Evolutionary conservation across 495 filamentous ascomycete genomes (phyloP).

Genomic region (Penicillium coffeae): DNA sequence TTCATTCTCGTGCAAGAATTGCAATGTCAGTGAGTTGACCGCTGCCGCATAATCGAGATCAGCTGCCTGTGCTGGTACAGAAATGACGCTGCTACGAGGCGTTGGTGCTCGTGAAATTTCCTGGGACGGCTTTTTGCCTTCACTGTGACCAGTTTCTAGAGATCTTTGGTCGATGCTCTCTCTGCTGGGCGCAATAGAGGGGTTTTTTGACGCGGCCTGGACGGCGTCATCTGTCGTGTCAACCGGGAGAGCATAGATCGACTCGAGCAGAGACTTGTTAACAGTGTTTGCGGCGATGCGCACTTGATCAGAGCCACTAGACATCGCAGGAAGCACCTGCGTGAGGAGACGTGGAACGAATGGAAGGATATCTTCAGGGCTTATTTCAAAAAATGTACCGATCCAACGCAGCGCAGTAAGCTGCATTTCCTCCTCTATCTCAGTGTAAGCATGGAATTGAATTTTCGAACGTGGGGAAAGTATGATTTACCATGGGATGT

Average conservation of each 20-base stretch:
- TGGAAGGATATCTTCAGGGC: slow-evolving; percentile 92
- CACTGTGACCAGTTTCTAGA: slow-evolving; percentile 29
- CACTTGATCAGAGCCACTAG: slow-evolving; percentile 83
- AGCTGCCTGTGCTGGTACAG: slow-evolving; percentile 42
- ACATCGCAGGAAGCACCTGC: slow-evolving; percentile 91
- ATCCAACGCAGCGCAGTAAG: slow-evolving; percentile 92
- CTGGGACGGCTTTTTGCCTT: slow-evolving; percentile 31
- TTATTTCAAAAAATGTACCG: slow-evolving; percentile 94
- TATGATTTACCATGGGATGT: slow-evolving; percentile 63
- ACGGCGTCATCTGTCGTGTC: slow-evolving; percentile 51
- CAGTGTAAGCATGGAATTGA: slow-evolving; percentile 3
- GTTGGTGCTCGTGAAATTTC: slow-evolving; percentile 44
- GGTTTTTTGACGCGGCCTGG: slow-evolving; percentile 33
- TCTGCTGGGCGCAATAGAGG: slow-evolving; percentile 44
- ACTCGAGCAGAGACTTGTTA: slow-evolving; percentile 84
- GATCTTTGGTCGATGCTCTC: slow-evolving; percentile 49
- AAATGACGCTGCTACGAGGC: slow-evolving; percentile 39
- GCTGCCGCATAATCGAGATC: slow-evolving; percentile 96
- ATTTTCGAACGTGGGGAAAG: not conserved
- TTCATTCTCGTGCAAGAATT: slow-evolving; percentile 96
- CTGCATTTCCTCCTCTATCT: slow-evolving; percentile 77
- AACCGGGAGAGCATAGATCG: slow-evolving; percentile 86
- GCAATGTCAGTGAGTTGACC: slow-evolving; percentile 89
- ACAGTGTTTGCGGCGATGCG: slow-evolving; percentile 83
- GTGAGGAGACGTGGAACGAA: slow-evolving; percentile 90